These are phyloP conservation scores for Monilinia vaccinii-corymbosi DNA, from an alignment of 2,329 filamentous ascomycete genomes.

Conservation along the genomic window DNA sequence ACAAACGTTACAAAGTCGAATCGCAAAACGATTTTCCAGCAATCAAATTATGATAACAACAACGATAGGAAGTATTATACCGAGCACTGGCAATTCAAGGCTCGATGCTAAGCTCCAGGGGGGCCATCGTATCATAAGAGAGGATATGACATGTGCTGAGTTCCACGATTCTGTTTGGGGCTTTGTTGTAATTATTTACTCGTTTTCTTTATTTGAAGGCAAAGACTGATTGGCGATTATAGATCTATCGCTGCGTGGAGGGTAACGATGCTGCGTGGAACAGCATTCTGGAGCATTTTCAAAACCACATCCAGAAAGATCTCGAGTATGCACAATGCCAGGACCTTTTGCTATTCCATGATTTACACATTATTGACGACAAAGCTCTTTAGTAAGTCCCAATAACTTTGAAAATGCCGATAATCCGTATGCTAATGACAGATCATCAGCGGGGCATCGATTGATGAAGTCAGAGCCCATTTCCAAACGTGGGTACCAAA, in stretches of 20 bases:
- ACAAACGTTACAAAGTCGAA: not conserved
- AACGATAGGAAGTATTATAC: not conserved
- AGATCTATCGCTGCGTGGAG: slow-evolving; percentile 4
- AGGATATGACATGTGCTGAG: slow-evolving; percentile 19
- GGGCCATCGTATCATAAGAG: slow-evolving; percentile 3
- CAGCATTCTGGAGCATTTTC: slow-evolving; percentile 4
- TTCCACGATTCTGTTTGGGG: slow-evolving; percentile 30
- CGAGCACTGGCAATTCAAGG: slow-evolving; percentile 3
- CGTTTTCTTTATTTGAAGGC: slow-evolving; percentile 1
- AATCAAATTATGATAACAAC: not conserved
- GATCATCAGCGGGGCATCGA: slow-evolving; percentile 1
- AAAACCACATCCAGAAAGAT: not conserved
- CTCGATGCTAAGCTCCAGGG: slow-evolving; percentile 2
- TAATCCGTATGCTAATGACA: not conserved
- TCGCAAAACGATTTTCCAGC: not conserved
- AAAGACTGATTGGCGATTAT: not conserved
- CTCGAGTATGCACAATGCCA: not conserved
- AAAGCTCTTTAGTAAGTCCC: not conserved
- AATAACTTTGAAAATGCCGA: not conserved
- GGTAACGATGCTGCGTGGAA: not conserved
- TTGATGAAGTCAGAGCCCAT: slow-evolving; percentile 1
- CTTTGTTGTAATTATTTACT: slow-evolving; percentile 3
- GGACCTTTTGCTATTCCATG: not conserved
- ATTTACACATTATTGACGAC: not conserved
- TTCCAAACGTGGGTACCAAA: not conserved